Evolutionary conservation across 106 monocot genomes (phyloP).

Genomic region (Dendrobium chrysotoxum): DNA sequence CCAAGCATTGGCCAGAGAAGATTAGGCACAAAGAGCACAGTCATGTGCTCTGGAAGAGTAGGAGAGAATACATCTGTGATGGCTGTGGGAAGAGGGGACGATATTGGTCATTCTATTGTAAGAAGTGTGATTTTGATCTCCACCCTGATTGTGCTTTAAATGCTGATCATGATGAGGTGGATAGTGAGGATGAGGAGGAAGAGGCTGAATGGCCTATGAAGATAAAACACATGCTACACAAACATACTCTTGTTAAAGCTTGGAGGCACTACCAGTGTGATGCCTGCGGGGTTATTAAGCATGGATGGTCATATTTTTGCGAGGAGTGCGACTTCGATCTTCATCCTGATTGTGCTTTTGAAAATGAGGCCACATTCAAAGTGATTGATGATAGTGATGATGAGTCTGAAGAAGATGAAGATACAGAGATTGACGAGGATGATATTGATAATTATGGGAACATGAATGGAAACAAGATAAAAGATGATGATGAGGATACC

Average conservation of each 20-base stretch:
- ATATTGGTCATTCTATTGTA: conserved; percentile 40
- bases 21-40: conserved; percentile 23
- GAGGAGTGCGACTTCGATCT: conserved; percentile 34
- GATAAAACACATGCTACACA: conserved; percentile 27
- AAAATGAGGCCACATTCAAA: not conserved
- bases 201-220: conserved; percentile 24
- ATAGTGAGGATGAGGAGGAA: conserved; percentile 1
- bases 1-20: conserved; percentile 34
- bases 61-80: conserved; percentile 24
- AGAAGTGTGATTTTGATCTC: conserved; percentile 36
- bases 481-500: not conserved
- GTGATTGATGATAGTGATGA: not conserved
- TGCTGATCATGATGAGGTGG: not conserved
- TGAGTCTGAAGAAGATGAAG: conserved; percentile 1
- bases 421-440: not conserved
- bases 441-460: not conserved
- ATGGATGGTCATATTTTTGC: conserved; percentile 36
- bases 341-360: conserved; percentile 40
- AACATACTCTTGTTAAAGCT: conserved; percentile 25
- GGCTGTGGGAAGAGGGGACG: conserved; percentile 11
- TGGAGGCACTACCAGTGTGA: conserved; percentile 25
- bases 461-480: not conserved
- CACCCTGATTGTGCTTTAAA: conserved; percentile 41
- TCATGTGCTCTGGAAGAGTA: conserved; percentile 24
- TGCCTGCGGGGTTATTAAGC: conserved; percentile 11